Evolutionary conservation across 163 green algal genomes (phyloP), one percentile per base, ranked within the genome.

Genomic region (Dunaliella salina): DNA sequence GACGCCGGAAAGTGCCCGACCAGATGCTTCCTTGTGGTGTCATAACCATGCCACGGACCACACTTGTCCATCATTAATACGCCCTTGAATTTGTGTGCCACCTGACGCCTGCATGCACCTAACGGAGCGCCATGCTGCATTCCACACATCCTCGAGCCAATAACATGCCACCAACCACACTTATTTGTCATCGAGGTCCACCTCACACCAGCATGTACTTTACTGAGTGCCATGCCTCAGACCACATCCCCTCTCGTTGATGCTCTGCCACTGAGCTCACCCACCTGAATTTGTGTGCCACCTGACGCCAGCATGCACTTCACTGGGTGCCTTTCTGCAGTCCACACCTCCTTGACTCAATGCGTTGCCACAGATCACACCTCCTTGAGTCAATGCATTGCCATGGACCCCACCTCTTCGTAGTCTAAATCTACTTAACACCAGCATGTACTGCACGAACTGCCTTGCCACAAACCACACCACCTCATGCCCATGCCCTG

Each of bases 1-100:
- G 93, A 91, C 57, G 88, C 88, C 18, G 97, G 84, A 33, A 98
- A 46, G 91, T 98, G 96, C 1, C 96, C 96, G n/a, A 94, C 80
- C 0, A 95, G 96, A 89, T 98, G 95, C n/a, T n/a, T n/a, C n/a
- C n/a, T n/a, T n/a, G n/a, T n/a, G n/a, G n/a, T n/a, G n/a, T n/a
- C n/a, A n/a, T n/a, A n/a, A n/a, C 94, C 94, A 98, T 0, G 91
- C 92, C 18, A 96, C 59, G 1, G 67, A 87, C 92, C 92, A 95
- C 11, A 98, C 87, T 18, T 92, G 24, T 30, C n/a, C n/a, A n/a
- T n/a, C 79, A 80, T 33, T 15, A 78, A 29, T n/a, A n/a, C n/a
- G n/a, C n/a, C n/a, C n/a, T n/a, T n/a, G n/a, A n/a, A n/a, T n/a
- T n/a, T n/a, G n/a, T 85, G 75, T 80, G 20, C 17, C 29, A 90